phyloP scores from a whole-genome alignment of 139 green algal species.

The Limnomonas spitsbergensis region DNA sequence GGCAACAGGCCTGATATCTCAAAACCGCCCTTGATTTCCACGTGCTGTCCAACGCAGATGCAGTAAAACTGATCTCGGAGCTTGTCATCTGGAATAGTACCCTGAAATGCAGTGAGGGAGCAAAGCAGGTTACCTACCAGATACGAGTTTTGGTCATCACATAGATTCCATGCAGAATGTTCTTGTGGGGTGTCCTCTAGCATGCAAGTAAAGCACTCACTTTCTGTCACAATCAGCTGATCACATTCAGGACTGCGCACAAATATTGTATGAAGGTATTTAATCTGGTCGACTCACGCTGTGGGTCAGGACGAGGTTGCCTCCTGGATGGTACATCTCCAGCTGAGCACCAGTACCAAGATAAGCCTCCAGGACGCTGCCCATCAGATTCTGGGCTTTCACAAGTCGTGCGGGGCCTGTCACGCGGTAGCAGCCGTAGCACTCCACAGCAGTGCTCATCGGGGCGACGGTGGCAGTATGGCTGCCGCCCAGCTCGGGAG shows the following conservation, averaged over 20 bases:
- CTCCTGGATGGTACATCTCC: background rate
- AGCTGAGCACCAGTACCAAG: background rate
- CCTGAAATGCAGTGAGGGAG: background rate
- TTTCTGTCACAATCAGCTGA: no score
- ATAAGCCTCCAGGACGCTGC: background rate
- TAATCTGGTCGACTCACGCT: background rate
- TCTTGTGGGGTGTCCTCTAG: no score
- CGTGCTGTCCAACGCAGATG: background rate
- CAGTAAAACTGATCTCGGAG: background rate
- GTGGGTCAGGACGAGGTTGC: background rate
- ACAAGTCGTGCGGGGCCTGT: background rate
- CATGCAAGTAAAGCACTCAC: no score
- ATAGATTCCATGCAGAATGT: no score
- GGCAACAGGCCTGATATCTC: background rate
- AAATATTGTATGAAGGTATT: background rate
- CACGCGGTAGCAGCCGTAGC: background rate
- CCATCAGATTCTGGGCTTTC: background rate
- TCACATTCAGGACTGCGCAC: background rate
- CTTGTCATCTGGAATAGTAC: background rate
- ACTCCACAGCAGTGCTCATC: background rate
- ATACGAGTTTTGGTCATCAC: background rate
- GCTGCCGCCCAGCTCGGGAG: background rate
- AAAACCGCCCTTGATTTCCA: background rate
- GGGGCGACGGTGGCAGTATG: background rate
- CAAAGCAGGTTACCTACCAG: background rate